Evolutionary conservation across 306 rosid species (phyloP), one percentile per base, ranked within the genome.

Genomic region (Rubus idaeus): DNA sequence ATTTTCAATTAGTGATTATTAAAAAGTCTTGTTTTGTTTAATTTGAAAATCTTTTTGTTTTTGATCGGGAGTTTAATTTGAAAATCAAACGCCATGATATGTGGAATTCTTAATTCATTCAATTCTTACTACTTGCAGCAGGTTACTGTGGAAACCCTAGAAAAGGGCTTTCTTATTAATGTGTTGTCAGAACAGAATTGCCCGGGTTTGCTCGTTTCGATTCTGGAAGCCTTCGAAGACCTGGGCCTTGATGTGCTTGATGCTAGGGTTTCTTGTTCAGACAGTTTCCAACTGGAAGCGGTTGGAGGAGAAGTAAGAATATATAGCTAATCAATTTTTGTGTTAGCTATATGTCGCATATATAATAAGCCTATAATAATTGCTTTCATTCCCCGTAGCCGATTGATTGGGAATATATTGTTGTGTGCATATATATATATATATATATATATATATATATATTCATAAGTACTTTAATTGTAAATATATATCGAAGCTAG

Each of bases 181-280:
- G 98, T 91, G 65, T 71, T 81, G 73, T 80, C 90, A 17, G 95
- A 86, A 40, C 88, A 83, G 74, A 91, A 89, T 70, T 84, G 86
- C 50, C 93, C 97, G 0, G 93, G 96, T 51, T 83, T 94, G 91
- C 80, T 94, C 0, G 91, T 89, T 23, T 84, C 85, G 5, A 84
- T 94, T 70, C 87, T 94, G 0, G 91, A 91, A 88, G 97, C 89
- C 72, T 91, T 94, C 57, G 98, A 88, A 62, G 87, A 85, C 60
- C 74, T 94, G 35, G 93, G 94, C 30, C 97, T 91, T 73, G 94
- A 89, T 72, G 97, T 94, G 57, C 90, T 89, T 45, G 91, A 94
- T 81, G 98, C 98, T 79, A 89, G 88, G 91, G 94, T 90, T 83
- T 88, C 98, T 77, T 94, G 97, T 78, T 84, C 90, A 50, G 96